Base-by-base conservation (phyloP, 2,329 filamentous ascomycete genomes). In the Alternaria conjuncta region DNA sequence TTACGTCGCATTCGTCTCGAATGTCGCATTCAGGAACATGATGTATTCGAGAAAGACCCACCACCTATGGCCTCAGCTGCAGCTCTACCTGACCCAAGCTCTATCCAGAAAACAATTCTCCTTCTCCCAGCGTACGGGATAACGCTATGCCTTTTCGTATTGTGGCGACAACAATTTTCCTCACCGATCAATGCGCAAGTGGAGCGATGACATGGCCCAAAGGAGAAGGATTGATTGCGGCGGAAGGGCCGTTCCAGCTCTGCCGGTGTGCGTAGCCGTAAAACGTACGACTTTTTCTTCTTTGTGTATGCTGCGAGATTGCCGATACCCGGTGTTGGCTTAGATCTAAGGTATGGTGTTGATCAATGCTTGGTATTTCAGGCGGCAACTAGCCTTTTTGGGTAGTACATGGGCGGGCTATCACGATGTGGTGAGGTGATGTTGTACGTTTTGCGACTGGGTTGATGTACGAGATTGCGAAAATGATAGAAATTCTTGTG, bases 151-250 rank as follows among this genome's bases (percentile, higher is more conserved):
- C 49, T 41, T 30, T 41, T 36, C 30, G 49, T 15, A 53, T 53
- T 15, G 49, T 53, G 30, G 30, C 49, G 30, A 53, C 30, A 23
- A 25, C 49, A 53, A 53, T n/a, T n/a, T 53, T 53, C 30, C 23
- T 53, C 30, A 53, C 49, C 49, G 30, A 36, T 56, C 10, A 50
- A 21, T 41, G 45, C 18, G 32, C 26, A 15, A 45, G 41, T 23
- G 43, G 23, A 46, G 28, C n/a, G 20, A n/a, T 49, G 15, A 25
- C 20, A 25, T 54, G n/a, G 10, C 61, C 54, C 23, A 51, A 64
- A 51, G 21, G 41, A 64, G 63, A 43, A 66, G 61, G 61, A 60
- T 68, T 32, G 53, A 62, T 61, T 43, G 55, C 54, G 49, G 63
- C 58, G 63, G 63, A 64, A 57, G 50, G 44, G 57, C 47, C 8